Base-by-base conservation (phyloP, 768 basidiomycete species). In the Lentinus tigrinus region DNA sequence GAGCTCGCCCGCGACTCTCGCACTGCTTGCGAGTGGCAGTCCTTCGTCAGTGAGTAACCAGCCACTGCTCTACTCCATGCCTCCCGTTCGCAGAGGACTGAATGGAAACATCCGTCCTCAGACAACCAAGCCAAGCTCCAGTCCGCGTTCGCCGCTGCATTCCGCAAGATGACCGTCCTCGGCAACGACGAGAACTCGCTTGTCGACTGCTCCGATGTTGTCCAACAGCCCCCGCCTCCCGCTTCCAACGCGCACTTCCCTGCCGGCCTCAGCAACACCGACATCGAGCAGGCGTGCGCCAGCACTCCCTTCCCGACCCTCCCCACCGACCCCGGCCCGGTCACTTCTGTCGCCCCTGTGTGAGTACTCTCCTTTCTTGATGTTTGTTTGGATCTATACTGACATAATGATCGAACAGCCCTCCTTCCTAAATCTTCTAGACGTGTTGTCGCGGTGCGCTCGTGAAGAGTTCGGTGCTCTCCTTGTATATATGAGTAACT, bases 1-100 rank as follows among this genome's bases (percentile, higher is more conserved):
- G 56, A 48, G 46, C 57, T 74, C 28, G 71, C 72, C 19, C 72
- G 72, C 57, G 73, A 74, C 64, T 57, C 62, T 26, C 67, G 70
- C 54, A 73, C 72, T 9, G 71, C 72, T 23, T 74, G 73, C 66
- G 53, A 63, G 42, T 74, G 73, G 72, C 73, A 73, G 62, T 64
- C 58, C n/a, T 67, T 70, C 54, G 64, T 70, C 57, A 64, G 61
- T 63, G 55, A 47, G 59, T 60, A 61, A 17, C 47, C 26, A 36
- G 6, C 40, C 14, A 21, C 9, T 23, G 17, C 17, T 28, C 23
- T 9, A 9, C 14, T n/a, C 21, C 7, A 13, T 28, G 0, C 1
- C 9, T n/a, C 17, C 31, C 34, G 13, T 13, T 10, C n/a, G 13
- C n/a, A 3, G 16, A 3, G 40, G 7, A 34, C 31, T 19, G 21